Evolutionary conservation across 2,329 filamentous ascomycete species (phyloP).

Genomic region (Didymella arachidicola): DNA sequence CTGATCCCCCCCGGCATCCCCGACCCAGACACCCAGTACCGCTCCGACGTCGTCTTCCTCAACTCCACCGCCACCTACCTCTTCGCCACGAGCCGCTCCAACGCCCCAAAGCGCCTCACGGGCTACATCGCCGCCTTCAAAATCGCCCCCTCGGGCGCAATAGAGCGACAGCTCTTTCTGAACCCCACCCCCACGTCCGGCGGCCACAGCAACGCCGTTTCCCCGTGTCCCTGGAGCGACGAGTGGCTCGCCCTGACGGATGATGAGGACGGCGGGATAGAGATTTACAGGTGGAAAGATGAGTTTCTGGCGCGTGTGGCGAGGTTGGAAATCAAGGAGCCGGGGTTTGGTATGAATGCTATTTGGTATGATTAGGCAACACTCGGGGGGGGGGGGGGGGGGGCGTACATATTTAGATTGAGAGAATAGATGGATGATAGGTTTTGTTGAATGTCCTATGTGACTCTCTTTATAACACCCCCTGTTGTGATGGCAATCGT

Average conservation of each 20-base stretch:
- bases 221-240: constrained; percentile 81
- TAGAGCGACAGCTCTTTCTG: constrained; percentile 80
- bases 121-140: constrained; percentile 85
- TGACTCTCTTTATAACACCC: too few relatives aligned
- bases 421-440: too few relatives aligned
- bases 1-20: constrained; percentile 72
- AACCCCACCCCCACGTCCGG: constrained; percentile 87
- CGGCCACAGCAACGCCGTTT: constrained; percentile 88
- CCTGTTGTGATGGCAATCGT: too few relatives aligned
- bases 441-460: too few relatives aligned
- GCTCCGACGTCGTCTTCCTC: constrained; percentile 82
- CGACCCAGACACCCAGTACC: constrained; percentile 70
- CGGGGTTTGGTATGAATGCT: constrained; percentile 96
- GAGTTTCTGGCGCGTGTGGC: constrained; percentile 82
- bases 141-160: constrained; percentile 71
- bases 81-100: constrained; percentile 84
- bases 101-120: constrained; percentile 74
- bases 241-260: constrained; percentile 92
- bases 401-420: too few relatives aligned
- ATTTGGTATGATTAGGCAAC: constrained; percentile 80
- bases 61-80: constrained; percentile 75
- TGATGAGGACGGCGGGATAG: constrained; percentile 85
- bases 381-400: too few relatives aligned
- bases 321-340: constrained; percentile 77
- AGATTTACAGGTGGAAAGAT: constrained; percentile 86